Evolutionary conservation across 345 rosid species (phyloP).

Genomic region (Theobroma cacao): DNA sequence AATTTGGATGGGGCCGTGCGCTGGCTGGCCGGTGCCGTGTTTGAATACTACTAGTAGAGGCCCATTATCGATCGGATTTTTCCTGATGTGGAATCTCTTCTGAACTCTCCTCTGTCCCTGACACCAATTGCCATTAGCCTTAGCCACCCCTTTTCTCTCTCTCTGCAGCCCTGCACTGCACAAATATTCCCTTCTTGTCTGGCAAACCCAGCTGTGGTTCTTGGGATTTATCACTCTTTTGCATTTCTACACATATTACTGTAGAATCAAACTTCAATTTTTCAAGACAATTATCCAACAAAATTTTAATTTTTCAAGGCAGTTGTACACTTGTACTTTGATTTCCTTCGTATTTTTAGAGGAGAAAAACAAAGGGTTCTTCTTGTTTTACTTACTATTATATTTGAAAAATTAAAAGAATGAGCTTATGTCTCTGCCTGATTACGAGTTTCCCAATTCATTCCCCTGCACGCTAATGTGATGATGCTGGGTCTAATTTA

Average conservation of each 20-base stretch:
- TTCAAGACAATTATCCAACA: slow-evolving; percentile 5
- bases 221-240: slow-evolving; percentile 12
- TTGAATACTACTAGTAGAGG: not conserved
- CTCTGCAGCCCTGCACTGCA: slow-evolving; percentile 19
- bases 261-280: not conserved
- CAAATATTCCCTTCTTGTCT: slow-evolving; percentile 38
- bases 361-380: not conserved
- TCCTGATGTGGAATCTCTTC: slow-evolving; percentile 42
- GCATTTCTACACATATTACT: not conserved
- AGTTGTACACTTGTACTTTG: not conserved
- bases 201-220: slow-evolving; percentile 17
- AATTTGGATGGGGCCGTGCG: not conserved
- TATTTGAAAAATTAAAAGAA: not conserved
- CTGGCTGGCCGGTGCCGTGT: not conserved
- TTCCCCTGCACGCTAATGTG: slow-evolving; percentile 15
- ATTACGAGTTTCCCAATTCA: slow-evolving; percentile 27
- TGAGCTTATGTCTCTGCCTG: not conserved
- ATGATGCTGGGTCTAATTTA: not conserved
- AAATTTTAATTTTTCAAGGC: not conserved
- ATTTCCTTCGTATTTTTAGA: not conserved
- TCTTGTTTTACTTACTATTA: not conserved
- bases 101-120: slow-evolving; percentile 27
- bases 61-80: slow-evolving; percentile 10
- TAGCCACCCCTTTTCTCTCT: not conserved
- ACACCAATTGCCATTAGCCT: slow-evolving; percentile 10